phyloP scores from a whole-genome alignment of 208 protist genomes.

The Porcisia deanei region DNA sequence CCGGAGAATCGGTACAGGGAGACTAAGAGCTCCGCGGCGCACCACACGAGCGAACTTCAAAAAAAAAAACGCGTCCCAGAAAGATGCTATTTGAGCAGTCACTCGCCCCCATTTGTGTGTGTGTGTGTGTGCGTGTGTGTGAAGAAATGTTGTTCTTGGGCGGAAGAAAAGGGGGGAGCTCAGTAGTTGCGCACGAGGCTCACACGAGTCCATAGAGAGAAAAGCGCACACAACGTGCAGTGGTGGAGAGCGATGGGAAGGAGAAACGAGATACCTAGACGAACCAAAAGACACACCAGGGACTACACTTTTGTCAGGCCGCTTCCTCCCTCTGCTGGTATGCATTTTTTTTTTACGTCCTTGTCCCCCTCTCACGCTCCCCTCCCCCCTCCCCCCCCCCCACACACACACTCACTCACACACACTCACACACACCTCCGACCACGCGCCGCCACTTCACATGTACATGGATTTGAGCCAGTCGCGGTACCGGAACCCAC shows the following conservation, averaged over 20 bases:
- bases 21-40: not conserved
- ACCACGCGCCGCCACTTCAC: not conserved
- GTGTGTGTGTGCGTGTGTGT: not conserved
- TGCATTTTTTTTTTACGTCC: not conserved
- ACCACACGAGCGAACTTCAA: not conserved
- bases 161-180: not conserved
- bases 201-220: not conserved
- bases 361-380: not conserved
- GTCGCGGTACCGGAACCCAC: constrained; percentile 29
- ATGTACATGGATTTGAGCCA: constrained; percentile 21
- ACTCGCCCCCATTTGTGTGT: not conserved
- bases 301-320: not conserved
- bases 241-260: not conserved
- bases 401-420: no score
- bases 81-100: not conserved
- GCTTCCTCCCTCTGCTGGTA: not conserved
- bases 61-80: not conserved
- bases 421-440: not conserved
- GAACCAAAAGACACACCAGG: not conserved
- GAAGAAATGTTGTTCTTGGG: not conserved
- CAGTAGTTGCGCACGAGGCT: not conserved
- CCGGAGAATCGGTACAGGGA: not conserved
- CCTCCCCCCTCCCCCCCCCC: not conserved
- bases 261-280: not conserved
- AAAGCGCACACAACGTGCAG: not conserved